A percentile compares a stretch with the other conserved stretches of the same genome.
phyloP scores from a whole-genome alignment of 2,329 filamentous ascomycete genomes.

The Botrytis deweyae region DNA sequence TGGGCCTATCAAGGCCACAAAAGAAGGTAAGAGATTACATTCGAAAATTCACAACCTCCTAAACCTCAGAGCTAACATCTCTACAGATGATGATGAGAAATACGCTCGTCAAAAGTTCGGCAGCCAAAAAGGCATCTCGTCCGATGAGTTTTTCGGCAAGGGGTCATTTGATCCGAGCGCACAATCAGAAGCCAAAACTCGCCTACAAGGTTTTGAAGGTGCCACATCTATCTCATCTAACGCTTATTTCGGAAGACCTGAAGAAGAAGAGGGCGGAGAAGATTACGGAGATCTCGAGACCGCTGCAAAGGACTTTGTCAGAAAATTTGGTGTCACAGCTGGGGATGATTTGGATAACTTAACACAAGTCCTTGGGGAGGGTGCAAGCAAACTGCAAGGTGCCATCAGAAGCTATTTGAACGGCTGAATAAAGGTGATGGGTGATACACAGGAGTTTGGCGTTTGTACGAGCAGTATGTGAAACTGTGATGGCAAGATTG shows the following conservation, averaged over 20 bases:
- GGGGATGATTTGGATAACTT: constrained; percentile 95
- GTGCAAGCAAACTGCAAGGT: constrained; percentile 79
- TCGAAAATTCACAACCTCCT: background rate
- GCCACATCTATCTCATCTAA: constrained; percentile 92
- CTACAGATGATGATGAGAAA: constrained; percentile 70
- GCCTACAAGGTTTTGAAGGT: constrained; percentile 90
- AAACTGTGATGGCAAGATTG: constrained; percentile 9
- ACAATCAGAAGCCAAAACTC: constrained; percentile 80
- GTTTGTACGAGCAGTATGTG: constrained; percentile 1
- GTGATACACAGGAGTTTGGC: constrained; percentile 4
- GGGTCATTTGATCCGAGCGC: constrained; percentile 77
- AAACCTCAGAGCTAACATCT: constrained; percentile 25
- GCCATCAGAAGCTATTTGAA: constrained; percentile 64
- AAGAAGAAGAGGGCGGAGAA: constrained; percentile 71
- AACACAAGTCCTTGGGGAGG: constrained; percentile 78
- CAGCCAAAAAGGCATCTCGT: constrained; percentile 90
- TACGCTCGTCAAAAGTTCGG: constrained; percentile 90
- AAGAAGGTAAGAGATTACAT: constrained; percentile 55
- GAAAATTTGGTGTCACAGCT: constrained; percentile 92
- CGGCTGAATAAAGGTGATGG: constrained; percentile 43
- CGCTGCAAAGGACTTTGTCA: constrained; percentile 94
- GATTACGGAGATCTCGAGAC: constrained; percentile 89
- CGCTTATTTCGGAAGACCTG: constrained; percentile 92
- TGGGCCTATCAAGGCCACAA: constrained; percentile 67
- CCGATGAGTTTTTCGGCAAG: constrained; percentile 97